Evolutionary conservation across 192 early-diverging fungal genomes (phyloP).

Genomic region (Backusella tuberculispora): DNA sequence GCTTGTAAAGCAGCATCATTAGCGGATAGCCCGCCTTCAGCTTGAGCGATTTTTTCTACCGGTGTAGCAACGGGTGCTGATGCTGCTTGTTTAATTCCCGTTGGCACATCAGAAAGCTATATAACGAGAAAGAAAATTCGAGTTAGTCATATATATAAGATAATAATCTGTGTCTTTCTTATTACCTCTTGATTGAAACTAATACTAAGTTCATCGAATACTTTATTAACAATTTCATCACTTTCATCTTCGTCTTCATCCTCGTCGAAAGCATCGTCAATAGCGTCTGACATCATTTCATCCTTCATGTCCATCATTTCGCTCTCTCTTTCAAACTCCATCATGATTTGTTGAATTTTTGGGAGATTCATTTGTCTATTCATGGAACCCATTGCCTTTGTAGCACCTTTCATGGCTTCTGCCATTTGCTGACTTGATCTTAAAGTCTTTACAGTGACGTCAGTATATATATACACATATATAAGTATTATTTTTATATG

Average conservation of each 20-base stretch:
- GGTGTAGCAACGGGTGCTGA: slow-evolving; percentile 36
- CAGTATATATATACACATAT: not conserved
- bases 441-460: slow-evolving; percentile 66
- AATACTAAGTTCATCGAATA: slow-evolving; percentile 96
- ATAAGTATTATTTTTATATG: not conserved
- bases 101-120: slow-evolving; percentile 55
- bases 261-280: slow-evolving; percentile 96
- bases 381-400: slow-evolving; percentile 96
- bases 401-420: slow-evolving; percentile 93
- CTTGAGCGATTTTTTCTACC: slow-evolving; percentile 55
- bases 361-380: slow-evolving; percentile 94
- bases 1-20: slow-evolving; percentile 89
- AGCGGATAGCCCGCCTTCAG: slow-evolving; percentile 53
- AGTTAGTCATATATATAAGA: not conserved
- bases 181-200: slow-evolving; percentile 73
- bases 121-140: not conserved
- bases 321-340: slow-evolving; percentile 94
- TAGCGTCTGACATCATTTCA: slow-evolving; percentile 97
- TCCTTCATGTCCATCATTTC: slow-evolving; percentile 99
- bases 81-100: slow-evolving; percentile 42
- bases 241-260: slow-evolving; percentile 93
- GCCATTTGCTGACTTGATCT: slow-evolving; percentile 96
- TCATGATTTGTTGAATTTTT: slow-evolving; percentile 92
- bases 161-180: not conserved
- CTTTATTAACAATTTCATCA: slow-evolving; percentile 90